These are phyloP conservation scores for Solanum paucissectum DNA, from an alignment of 257 asterid species.

Conservation along the genomic window DNA sequence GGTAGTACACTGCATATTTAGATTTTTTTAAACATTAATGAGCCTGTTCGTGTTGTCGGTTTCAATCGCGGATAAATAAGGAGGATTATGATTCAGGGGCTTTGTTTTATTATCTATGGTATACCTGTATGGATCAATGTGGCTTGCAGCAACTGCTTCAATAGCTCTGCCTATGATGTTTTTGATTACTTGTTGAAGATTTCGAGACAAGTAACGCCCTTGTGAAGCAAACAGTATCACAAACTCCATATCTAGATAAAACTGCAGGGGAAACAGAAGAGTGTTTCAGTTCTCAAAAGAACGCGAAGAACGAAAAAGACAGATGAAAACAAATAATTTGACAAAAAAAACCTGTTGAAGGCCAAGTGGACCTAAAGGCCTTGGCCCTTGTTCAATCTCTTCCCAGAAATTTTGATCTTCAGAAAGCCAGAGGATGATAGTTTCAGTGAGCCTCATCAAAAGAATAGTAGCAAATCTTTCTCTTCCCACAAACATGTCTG, in stretches of 20 bases:
- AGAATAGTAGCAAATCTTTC: constrained; percentile 84
- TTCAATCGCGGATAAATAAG: background rate
- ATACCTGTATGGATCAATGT: constrained; percentile 76
- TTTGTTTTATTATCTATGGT: background rate
- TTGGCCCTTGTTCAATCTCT: constrained; percentile 64
- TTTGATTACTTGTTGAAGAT: constrained; percentile 85
- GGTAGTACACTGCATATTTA: constrained; percentile 44
- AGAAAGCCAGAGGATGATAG: constrained; percentile 87
- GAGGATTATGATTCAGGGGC: background rate
- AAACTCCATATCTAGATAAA: constrained; percentile 95
- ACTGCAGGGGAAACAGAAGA: constrained; percentile 27
- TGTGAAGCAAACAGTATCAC: constrained; percentile 87
- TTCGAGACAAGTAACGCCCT: constrained; percentile 84
- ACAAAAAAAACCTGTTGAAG: constrained; percentile 27
- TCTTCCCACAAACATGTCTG: constrained; percentile 73
- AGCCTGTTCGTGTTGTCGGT: background rate
- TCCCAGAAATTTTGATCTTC: constrained; percentile 94
- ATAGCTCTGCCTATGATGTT: constrained; percentile 76
- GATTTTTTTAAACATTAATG: background rate
- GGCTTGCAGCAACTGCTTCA: constrained; percentile 73
- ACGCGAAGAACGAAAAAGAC: background rate
- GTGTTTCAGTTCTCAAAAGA: background rate
- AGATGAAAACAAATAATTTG: background rate
- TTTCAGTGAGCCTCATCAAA: constrained; percentile 83
- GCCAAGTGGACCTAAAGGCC: constrained; percentile 68